These are phyloP conservation scores for Heteromeles arbutifolia DNA, from an alignment of 306 rosid species.

Conservation along the genomic window DNA sequence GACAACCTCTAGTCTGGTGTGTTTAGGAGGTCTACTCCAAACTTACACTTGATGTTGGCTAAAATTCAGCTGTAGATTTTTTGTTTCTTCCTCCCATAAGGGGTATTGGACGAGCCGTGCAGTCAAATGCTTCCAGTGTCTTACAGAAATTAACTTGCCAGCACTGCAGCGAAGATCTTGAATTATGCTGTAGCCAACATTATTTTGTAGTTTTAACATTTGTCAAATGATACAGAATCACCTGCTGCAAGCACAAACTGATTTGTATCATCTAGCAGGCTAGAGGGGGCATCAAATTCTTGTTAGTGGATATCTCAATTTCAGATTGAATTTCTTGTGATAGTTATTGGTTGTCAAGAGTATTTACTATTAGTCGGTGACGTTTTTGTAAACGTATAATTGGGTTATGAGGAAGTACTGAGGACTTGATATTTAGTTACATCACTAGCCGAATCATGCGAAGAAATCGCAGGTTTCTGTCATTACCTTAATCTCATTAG, in stretches of 20 bases:
- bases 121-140: conserved; percentile 24
- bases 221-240: conserved; percentile 15
- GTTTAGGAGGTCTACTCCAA: conserved; percentile 1
- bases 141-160: conserved; percentile 10
- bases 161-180: conserved; percentile 22
- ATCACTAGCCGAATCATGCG: no score
- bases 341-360: no score
- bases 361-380: background rate
- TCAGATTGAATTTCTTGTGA: background rate
- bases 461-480: no score
- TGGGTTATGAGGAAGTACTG: background rate
- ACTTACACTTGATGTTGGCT: background rate
- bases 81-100: conserved; percentile 8
- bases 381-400: background rate
- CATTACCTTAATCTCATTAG: no score
- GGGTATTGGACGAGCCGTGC: conserved; percentile 10
- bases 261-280: conserved; percentile 7
- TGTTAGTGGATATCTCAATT: background rate
- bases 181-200: conserved; percentile 30
- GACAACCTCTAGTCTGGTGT: conserved; percentile 60
- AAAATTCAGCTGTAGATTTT: conserved; percentile 2
- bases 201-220: conserved; percentile 40
- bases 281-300: background rate
- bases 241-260: background rate
- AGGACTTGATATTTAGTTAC: no score